These are phyloP conservation scores for Oehlia diaphana DNA, from an alignment of 192 early-diverging fungal genomes.

Conservation along the genomic window DNA sequence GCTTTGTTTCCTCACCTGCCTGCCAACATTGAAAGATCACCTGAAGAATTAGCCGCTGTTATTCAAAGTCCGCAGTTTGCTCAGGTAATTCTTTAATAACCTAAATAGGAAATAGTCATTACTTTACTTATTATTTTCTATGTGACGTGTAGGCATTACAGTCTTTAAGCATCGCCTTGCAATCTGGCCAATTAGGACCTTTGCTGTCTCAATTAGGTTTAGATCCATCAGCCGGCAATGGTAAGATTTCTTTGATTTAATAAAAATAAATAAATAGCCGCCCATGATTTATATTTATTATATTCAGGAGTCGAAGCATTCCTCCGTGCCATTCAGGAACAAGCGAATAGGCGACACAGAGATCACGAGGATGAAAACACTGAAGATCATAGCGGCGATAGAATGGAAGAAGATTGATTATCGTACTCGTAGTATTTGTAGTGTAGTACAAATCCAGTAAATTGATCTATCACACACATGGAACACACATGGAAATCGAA, in stretches of 20 bases:
- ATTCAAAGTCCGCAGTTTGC: constrained; percentile 51
- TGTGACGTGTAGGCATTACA: constrained; percentile 42
- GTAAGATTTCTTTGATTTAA: constrained; percentile 23
- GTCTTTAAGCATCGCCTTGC: constrained; percentile 47
- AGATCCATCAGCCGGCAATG: constrained; percentile 48
- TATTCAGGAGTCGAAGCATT: constrained; percentile 46
- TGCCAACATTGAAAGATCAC: constrained; percentile 41
- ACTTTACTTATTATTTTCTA: not conserved
- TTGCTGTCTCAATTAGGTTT: constrained; percentile 50
- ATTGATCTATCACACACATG: not conserved
- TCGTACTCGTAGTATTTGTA: not conserved
- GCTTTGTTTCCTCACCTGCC: constrained; percentile 52
- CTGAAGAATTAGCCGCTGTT: constrained; percentile 49
- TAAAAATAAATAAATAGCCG: too few relatives aligned
- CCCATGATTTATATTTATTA: not conserved
- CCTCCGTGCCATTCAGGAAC: constrained; percentile 42
- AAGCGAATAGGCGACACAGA: constrained; percentile 29
- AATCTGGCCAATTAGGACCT: constrained; percentile 55
- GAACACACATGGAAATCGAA: not conserved
- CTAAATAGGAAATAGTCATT: not conserved
- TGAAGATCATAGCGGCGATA: constrained; percentile 24
- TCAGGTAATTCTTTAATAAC: not conserved
- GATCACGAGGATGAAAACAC: constrained; percentile 12
- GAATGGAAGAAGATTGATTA: constrained; percentile 29
- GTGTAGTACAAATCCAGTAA: too few relatives aligned